phyloP scores from a whole-genome alignment of 225 moss, liverwort and hornwort genomes.

The Anthoceros angustus region DNA sequence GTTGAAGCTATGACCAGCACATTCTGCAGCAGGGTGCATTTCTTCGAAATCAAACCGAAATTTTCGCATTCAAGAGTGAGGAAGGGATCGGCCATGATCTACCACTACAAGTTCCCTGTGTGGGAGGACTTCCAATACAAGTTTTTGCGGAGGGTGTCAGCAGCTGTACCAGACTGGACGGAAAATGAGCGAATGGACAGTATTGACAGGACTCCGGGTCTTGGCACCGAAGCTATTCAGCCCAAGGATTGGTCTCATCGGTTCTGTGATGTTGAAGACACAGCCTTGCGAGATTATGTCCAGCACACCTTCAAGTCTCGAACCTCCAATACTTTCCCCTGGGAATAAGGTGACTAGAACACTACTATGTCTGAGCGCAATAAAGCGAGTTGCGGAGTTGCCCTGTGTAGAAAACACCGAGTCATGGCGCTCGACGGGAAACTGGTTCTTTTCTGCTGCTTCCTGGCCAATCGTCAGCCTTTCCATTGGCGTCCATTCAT shows the following conservation, averaged over 20 bases:
- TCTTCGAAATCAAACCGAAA: constrained; percentile 19
- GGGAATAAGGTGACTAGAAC: background rate
- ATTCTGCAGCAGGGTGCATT: constrained; percentile 30
- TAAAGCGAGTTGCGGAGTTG: no score
- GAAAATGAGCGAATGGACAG: constrained; percentile 19
- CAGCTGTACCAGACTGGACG: constrained; percentile 32
- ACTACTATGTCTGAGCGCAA: no score
- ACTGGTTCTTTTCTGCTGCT: no score
- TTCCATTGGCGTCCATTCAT: no score
- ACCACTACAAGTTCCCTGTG: constrained; percentile 35
- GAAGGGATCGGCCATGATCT: constrained; percentile 18
- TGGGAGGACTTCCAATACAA: constrained; percentile 38
- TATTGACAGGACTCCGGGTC: constrained; percentile 26
- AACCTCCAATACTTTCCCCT: background rate
- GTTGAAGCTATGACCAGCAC: constrained; percentile 23
- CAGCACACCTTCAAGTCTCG: constrained; percentile 12
- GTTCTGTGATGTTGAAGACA: constrained; percentile 23
- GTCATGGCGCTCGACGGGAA: no score
- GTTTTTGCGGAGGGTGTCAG: constrained; percentile 28
- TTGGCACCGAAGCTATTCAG: constrained; percentile 25
- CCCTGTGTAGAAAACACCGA: no score
- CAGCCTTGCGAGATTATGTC: constrained; percentile 17
- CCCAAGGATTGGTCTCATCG: constrained; percentile 24
- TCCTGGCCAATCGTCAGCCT: no score
- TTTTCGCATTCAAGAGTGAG: constrained; percentile 10